phyloP scores from a whole-genome alignment of 306 rosid species.

The Acacia acuminata region DNA sequence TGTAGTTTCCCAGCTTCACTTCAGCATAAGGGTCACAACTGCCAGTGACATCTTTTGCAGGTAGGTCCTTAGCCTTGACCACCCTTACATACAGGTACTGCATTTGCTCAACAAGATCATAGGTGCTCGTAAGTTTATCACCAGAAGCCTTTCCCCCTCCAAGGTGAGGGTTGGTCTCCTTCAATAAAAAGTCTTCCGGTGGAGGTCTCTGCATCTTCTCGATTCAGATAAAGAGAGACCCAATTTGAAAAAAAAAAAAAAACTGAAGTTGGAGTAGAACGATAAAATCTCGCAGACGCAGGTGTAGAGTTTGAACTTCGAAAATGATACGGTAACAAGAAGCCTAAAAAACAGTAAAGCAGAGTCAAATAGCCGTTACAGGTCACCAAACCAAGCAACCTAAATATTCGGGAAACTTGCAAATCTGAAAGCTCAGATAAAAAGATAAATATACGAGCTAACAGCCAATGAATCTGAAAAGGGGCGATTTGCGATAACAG shows the following conservation, averaged over 20 bases:
- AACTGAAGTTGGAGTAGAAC: conserved; percentile 28
- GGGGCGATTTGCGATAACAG: not conserved
- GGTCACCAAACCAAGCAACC: conserved; percentile 39
- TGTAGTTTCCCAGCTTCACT: conserved; percentile 91
- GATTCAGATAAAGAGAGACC: conserved; percentile 34
- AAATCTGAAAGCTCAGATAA: conserved; percentile 31
- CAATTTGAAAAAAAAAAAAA: conserved; percentile 30
- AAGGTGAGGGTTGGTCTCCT: conserved; percentile 96
- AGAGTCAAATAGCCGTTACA: conserved; percentile 61
- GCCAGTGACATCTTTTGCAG: conserved; percentile 82
- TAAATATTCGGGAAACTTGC: conserved; percentile 49
- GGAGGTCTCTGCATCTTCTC: conserved; percentile 91
- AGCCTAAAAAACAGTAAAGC: conserved; percentile 63
- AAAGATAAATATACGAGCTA: conserved; percentile 6
- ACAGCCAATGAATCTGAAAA: conserved; percentile 30
- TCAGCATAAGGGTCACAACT: conserved; percentile 95
- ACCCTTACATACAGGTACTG: conserved; percentile 96
- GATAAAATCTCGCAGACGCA: conserved; percentile 16
- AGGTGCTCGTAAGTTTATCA: conserved; percentile 87
- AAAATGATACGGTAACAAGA: conserved; percentile 47
- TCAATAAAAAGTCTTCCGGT: conserved; percentile 83
- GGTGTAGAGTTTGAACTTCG: conserved; percentile 36
- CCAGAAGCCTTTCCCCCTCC: conserved; percentile 95
- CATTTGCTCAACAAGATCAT: conserved; percentile 99
- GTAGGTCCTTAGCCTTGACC: conserved; percentile 86